Conservation (phyloP, 768 basidiomycete genomes). For the Collybiopsis luxurians region DNA sequence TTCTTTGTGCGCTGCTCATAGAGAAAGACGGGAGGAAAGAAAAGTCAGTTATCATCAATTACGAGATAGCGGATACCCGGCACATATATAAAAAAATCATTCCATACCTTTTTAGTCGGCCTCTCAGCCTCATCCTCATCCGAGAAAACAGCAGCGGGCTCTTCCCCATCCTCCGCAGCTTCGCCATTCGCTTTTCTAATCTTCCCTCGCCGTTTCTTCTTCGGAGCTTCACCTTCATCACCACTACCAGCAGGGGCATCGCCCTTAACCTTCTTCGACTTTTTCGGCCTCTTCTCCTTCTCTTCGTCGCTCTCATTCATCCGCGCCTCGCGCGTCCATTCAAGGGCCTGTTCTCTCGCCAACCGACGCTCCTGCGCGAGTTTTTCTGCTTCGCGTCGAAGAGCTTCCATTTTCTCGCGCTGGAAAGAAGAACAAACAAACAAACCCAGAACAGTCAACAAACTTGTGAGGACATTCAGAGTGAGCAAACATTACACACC, state of each 20-base stretch:
- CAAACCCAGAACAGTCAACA: neutral
- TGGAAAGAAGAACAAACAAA: conserved; percentile 23
- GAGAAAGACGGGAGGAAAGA: too few species aligned
- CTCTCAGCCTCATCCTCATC: conserved; percentile 67
- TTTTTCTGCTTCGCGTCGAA: conserved; percentile 68
- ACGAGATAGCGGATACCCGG: too few species aligned
- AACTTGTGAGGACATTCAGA: too few species aligned
- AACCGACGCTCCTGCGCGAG: conserved; percentile 76
- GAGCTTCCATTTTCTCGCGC: conserved; percentile 60
- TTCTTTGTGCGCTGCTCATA: conserved; percentile 49
- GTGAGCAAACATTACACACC: too few species aligned
- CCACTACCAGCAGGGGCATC: conserved; percentile 39
- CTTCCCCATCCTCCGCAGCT: conserved; percentile 59
- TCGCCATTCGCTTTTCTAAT: conserved; percentile 51
- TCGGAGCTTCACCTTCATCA: conserved; percentile 61
- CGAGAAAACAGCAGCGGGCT: conserved; percentile 59
- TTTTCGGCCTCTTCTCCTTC: conserved; percentile 61
- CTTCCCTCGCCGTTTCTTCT: conserved; percentile 72
- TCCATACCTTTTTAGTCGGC: conserved; percentile 65
- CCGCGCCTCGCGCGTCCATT: conserved; percentile 70
- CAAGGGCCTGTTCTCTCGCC: conserved; percentile 75
- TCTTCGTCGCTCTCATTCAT: conserved; percentile 78
- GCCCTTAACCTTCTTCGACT: conserved; percentile 50
- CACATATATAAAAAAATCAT: neutral
- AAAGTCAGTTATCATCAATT: too few species aligned